Conservation (phyloP, 164 flowering plant species). For the Santalum album region DNA sequence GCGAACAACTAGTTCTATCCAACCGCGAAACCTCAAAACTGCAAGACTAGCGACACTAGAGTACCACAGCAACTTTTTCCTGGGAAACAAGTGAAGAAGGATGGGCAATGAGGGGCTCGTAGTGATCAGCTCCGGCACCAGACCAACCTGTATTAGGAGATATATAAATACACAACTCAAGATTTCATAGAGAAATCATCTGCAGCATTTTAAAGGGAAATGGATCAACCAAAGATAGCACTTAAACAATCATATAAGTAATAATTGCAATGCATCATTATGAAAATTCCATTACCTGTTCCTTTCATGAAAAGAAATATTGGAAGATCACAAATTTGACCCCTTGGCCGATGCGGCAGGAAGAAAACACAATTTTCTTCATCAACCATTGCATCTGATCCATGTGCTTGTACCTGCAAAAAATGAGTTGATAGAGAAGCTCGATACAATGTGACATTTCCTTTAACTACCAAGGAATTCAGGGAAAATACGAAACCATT, state of each 20-base stretch:
- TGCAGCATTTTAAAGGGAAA: not conserved
- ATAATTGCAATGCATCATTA: no score
- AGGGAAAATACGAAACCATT: no score
- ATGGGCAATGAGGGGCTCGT: slow-evolving; percentile 84
- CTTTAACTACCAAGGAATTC: no score
- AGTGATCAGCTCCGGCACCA: slow-evolving; percentile 95
- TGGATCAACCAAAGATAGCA: no score
- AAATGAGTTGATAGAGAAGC: not conserved
- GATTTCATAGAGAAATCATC: not conserved
- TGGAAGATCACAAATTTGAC: slow-evolving; percentile 63
- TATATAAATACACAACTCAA: not conserved
- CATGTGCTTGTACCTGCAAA: slow-evolving; percentile 90
- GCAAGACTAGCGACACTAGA: slow-evolving; percentile 26
- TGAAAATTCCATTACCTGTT: slow-evolving; percentile 45
- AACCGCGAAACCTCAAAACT: slow-evolving; percentile 38
- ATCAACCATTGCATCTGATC: slow-evolving; percentile 97
- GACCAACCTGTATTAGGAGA: slow-evolving; percentile 64
- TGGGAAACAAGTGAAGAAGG: slow-evolving; percentile 37
- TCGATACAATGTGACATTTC: not conserved
- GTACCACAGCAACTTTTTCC: slow-evolving; percentile 80
- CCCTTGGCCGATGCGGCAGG: slow-evolving; percentile 86
- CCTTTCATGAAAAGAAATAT: slow-evolving; percentile 95
- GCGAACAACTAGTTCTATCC: slow-evolving; percentile 15
- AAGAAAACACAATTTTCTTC: slow-evolving; percentile 93
- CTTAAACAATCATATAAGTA: not conserved